A percentile compares a stretch with the other conserved stretches of the same genome.
Conservation (phyloP, 345 rosid species). For the Arabidopsis thaliana region DNA sequence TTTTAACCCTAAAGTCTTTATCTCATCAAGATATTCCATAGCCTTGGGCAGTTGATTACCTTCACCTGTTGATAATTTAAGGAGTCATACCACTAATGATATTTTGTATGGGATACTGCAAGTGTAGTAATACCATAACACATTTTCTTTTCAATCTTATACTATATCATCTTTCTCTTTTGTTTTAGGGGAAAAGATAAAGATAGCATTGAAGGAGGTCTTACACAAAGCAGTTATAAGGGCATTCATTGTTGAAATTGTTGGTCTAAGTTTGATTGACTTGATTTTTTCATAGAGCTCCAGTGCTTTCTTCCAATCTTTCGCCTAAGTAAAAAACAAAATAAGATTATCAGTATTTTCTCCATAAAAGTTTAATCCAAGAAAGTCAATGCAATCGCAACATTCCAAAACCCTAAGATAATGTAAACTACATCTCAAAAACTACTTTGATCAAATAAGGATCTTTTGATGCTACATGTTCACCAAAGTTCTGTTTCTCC, state of each 20-base stretch:
- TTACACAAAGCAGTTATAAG: slow-evolving; percentile 88
- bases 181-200: background rate
- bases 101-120: slow-evolving; percentile 8
- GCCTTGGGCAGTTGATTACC: slow-evolving; percentile 85
- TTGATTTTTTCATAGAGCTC: slow-evolving; percentile 76
- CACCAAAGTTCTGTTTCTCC: background rate
- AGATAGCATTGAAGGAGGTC: slow-evolving; percentile 40
- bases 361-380: background rate
- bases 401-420: background rate
- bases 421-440: background rate
- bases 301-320: slow-evolving; percentile 87
- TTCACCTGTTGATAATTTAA: slow-evolving; percentile 63
- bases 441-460: slow-evolving; percentile 7
- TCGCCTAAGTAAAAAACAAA: slow-evolving; percentile 56
- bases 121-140: slow-evolving; percentile 23
- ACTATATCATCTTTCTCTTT: background rate
- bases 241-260: slow-evolving; percentile 86
- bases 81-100: slow-evolving; percentile 31
- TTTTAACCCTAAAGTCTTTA: slow-evolving; percentile 60
- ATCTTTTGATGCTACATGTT: background rate
- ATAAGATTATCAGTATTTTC: slow-evolving; percentile 27
- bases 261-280: slow-evolving; percentile 66
- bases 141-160: slow-evolving; percentile 9
- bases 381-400: slow-evolving; percentile 10
- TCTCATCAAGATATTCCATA: slow-evolving; percentile 75